Conservation (phyloP, 331 rosid species). For the Malus hybrid region DNA sequence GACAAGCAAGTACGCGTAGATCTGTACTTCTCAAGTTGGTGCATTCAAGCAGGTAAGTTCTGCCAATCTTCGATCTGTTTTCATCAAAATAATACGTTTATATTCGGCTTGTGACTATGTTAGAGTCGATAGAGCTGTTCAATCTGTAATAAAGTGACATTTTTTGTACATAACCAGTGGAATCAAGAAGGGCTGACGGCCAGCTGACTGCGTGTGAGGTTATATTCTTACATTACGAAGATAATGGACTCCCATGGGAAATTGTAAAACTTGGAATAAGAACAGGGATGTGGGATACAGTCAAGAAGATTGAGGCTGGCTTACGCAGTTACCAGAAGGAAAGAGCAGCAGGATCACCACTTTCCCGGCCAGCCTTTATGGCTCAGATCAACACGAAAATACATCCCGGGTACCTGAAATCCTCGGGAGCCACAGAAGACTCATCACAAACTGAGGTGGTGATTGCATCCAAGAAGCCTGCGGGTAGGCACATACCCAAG, state of each 20-base stretch:
- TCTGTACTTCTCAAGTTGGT: constrained; percentile 83
- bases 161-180: constrained; percentile 39
- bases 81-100: not conserved
- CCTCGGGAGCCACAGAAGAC: constrained; percentile 31
- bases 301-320: constrained; percentile 77
- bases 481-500: constrained; percentile 53
- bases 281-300: constrained; percentile 93
- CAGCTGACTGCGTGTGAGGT: constrained; percentile 79
- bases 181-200: constrained; percentile 51
- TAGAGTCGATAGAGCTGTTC: not conserved
- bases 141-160: not conserved
- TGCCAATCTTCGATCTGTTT: not conserved
- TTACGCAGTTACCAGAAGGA: constrained; percentile 55
- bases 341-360: constrained; percentile 45
- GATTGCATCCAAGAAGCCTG: constrained; percentile 28
- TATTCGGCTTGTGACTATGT: not conserved
- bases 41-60: constrained; percentile 71
- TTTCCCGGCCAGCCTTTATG: constrained; percentile 47
- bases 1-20: constrained; percentile 77
- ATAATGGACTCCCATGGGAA: constrained; percentile 93
- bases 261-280: constrained; percentile 76
- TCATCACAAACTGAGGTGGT: not conserved
- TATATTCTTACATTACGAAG: constrained; percentile 76
- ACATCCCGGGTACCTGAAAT: constrained; percentile 40
- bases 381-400: constrained; percentile 72